phyloP scores from a whole-genome alignment of 148 eudicot species.

The Rhododendron ovatum region DNA sequence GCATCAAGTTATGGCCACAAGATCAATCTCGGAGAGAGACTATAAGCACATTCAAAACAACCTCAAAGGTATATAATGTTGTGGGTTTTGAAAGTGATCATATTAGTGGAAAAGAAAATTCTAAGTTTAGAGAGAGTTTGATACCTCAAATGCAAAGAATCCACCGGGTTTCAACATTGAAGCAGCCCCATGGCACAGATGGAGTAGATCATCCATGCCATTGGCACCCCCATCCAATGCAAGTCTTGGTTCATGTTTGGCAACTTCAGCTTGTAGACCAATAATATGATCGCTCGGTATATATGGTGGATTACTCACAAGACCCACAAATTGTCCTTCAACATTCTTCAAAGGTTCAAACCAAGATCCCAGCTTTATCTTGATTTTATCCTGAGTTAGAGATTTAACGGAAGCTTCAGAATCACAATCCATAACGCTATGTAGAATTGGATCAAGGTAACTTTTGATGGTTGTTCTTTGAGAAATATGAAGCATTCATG shows the following conservation, averaged over 20 bases:
- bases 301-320: constrained; percentile 96
- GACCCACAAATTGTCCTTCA: constrained; percentile 66
- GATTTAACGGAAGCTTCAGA: constrained; percentile 6
- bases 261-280: constrained; percentile 87
- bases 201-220: constrained; percentile 61
- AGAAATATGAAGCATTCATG: not conserved
- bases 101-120: not conserved
- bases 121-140: not conserved
- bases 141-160: constrained; percentile 87
- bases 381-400: constrained; percentile 46
- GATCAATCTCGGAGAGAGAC: not conserved
- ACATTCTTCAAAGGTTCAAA: constrained; percentile 65
- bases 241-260: constrained; percentile 77
- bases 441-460: not conserved
- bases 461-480: not conserved
- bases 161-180: constrained; percentile 80
- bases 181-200: constrained; percentile 51
- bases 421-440: not conserved
- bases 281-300: constrained; percentile 70
- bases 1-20: not conserved
- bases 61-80: not conserved
- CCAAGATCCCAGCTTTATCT: constrained; percentile 75
- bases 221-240: constrained; percentile 81
- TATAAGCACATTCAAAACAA: not conserved
- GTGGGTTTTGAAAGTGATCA: not conserved